Conservation (phyloP, 208 protist species). For the Trypanosoma conorhini region DNA sequence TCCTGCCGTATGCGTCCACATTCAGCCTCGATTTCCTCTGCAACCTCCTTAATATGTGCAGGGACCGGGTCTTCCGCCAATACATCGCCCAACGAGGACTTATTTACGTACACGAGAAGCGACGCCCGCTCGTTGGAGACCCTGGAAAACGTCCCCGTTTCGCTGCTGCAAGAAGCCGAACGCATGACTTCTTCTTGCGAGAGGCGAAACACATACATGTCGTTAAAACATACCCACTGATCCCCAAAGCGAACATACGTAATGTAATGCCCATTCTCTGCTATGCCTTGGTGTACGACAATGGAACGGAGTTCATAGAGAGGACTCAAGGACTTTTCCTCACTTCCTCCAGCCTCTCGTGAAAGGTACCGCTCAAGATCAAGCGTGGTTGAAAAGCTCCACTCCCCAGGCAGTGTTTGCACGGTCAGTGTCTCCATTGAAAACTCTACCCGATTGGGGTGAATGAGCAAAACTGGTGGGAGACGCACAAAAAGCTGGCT, state of each 20-base stretch:
- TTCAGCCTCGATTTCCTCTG: conserved; percentile 35
- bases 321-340: conserved; percentile 26
- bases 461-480: conserved; percentile 88
- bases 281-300: conserved; percentile 81
- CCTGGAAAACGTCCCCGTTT: not conserved
- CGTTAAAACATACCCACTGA: conserved; percentile 80
- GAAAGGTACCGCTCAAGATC: conserved; percentile 56
- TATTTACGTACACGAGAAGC: conserved; percentile 76
- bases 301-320: conserved; percentile 84
- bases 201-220: conserved; percentile 59
- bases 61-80: conserved; percentile 34
- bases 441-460: conserved; percentile 89
- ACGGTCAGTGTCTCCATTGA: conserved; percentile 72
- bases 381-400: conserved; percentile 64
- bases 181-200: conserved; percentile 45
- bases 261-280: conserved; percentile 90
- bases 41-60: conserved; percentile 35
- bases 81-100: conserved; percentile 27
- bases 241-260: conserved; percentile 61
- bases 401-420: conserved; percentile 84
- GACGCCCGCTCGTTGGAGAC: conserved; percentile 61
- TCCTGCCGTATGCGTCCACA: conserved; percentile 20
- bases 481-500: conserved; percentile 66
- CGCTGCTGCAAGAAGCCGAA: conserved; percentile 55
- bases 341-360: conserved; percentile 44